These are phyloP conservation scores for Somion occarium DNA, from an alignment of 1,284 basidiomycete species.

Conservation along the genomic window DNA sequence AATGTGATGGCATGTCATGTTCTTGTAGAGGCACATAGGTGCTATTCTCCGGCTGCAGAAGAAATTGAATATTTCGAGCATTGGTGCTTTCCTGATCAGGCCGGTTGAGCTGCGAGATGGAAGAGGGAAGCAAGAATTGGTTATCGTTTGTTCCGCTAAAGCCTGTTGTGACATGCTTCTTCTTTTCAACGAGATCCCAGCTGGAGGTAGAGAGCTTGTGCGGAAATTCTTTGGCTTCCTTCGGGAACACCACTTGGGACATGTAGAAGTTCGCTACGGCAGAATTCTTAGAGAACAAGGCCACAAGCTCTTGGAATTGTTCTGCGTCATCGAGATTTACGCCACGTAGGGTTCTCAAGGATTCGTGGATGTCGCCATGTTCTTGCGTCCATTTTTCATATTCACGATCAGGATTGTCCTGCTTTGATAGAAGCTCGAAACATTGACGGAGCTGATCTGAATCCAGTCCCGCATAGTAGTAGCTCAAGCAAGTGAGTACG, in stretches of 20 bases:
- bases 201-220: constrained; percentile 42
- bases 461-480: constrained; percentile 46
- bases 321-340: constrained; percentile 38
- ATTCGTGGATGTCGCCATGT: constrained; percentile 16
- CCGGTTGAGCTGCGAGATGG: constrained; percentile 40
- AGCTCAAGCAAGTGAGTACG: constrained; percentile 44
- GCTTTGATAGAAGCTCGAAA: constrained; percentile 38
- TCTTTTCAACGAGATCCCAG: constrained; percentile 47
- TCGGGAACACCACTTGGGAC: constrained; percentile 43
- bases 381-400: constrained; percentile 38
- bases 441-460: constrained; percentile 32
- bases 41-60: constrained; percentile 43
- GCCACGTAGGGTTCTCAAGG: constrained; percentile 35
- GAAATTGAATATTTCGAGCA: constrained; percentile 40
- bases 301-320: constrained; percentile 37
- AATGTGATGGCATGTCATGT: constrained; percentile 22
- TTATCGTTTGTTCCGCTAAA: constrained; percentile 59
- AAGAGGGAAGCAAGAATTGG: constrained; percentile 40
- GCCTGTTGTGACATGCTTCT: constrained; percentile 36
- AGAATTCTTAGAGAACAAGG: constrained; percentile 34
- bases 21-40: constrained; percentile 22
- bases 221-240: constrained; percentile 43
- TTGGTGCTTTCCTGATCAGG: constrained; percentile 42
- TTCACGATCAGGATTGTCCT: constrained; percentile 39
- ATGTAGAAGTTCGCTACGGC: constrained; percentile 47